A percentile compares a stretch with the other conserved stretches of the same genome.
Evolutionary conservation across 1,284 basidiomycete species (phyloP).

Genomic region (Rhizoctonia solani): DNA sequence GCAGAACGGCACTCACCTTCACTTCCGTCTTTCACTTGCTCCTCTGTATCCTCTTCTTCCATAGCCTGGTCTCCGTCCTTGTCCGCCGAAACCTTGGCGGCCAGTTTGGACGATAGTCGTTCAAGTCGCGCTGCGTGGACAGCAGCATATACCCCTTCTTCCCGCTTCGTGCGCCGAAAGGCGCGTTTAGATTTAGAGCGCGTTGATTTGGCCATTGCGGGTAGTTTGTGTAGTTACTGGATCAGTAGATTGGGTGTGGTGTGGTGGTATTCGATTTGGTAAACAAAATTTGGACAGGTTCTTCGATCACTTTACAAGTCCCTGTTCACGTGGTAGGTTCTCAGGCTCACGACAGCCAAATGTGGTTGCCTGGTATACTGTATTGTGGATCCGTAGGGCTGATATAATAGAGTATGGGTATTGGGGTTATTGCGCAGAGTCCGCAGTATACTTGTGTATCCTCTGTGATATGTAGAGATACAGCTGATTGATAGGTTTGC

Average conservation of each 20-base stretch:
- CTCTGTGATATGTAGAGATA: too few relatives aligned
- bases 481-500: too few relatives aligned
- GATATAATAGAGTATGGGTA: too few relatives aligned
- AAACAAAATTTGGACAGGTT: too few relatives aligned
- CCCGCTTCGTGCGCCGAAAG: conserved; percentile 83
- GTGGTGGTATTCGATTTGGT: not conserved
- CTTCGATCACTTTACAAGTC: too few relatives aligned
- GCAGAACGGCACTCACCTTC: conserved; percentile 44
- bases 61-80: conserved; percentile 48
- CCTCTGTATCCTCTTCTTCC: conserved; percentile 49
- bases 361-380: too few relatives aligned
- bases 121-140: conserved; percentile 82
- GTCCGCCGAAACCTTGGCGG: conserved; percentile 47
- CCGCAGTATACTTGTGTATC: too few relatives aligned
- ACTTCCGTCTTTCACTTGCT: conserved; percentile 47
- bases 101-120: conserved; percentile 74
- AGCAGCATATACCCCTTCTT: conserved; percentile 80
- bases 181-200: conserved; percentile 88
- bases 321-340: too few relatives aligned
- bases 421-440: too few relatives aligned
- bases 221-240: conserved; percentile 27
- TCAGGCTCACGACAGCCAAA: too few relatives aligned
- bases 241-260: not conserved
- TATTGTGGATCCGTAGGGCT: too few relatives aligned
- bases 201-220: conserved; percentile 86